Conservation (phyloP, 2,329 filamentous ascomycete species). For the Verticillium longisporum region DNA sequence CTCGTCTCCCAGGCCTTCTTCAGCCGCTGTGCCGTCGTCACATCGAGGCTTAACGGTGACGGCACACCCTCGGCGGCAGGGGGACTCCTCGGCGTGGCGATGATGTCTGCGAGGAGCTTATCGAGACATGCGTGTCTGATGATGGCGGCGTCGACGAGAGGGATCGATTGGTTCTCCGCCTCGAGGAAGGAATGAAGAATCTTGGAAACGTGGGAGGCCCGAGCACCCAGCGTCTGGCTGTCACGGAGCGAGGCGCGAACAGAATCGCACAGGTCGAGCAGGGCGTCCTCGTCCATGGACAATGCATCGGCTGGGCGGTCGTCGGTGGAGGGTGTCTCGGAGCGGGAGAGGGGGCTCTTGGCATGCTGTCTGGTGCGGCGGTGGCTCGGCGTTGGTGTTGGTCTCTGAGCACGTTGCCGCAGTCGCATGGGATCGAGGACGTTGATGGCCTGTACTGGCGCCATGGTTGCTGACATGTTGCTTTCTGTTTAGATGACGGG, state of each 20-base stretch:
- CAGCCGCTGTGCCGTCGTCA: slow-evolving; percentile 28
- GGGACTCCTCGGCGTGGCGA: slow-evolving; percentile 19
- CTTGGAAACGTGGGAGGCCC: slow-evolving; percentile 26
- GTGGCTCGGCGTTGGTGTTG: not conserved
- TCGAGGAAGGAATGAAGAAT: slow-evolving; percentile 31
- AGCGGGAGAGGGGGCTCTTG: not conserved
- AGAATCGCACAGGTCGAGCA: slow-evolving; percentile 35
- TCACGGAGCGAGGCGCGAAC: slow-evolving; percentile 27
- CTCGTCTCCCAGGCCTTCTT: slow-evolving; percentile 35
- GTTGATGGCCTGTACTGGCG: slow-evolving; percentile 6
- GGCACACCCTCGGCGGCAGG: slow-evolving; percentile 17
- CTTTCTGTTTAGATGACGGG: too few species aligned
- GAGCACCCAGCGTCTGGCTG: slow-evolving; percentile 21
- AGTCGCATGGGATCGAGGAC: slow-evolving; percentile 4
- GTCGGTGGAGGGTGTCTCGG: slow-evolving; percentile 3
- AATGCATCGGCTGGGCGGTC: slow-evolving; percentile 1
- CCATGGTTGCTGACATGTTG: not conserved
- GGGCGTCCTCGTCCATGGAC: not conserved
- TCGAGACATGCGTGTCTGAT: slow-evolving; percentile 32
- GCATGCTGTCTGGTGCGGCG: not conserved
- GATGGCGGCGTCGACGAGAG: slow-evolving; percentile 28
- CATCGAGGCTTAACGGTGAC: slow-evolving; percentile 23
- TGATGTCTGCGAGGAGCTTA: slow-evolving; percentile 34
- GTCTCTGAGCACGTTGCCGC: not conserved
- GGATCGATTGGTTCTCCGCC: slow-evolving; percentile 26